A percentile compares a stretch with the other conserved stretches of the same genome.
phyloP scores from a whole-genome alignment of 1,284 basidiomycete species.

The Blastosporella zonata region DNA sequence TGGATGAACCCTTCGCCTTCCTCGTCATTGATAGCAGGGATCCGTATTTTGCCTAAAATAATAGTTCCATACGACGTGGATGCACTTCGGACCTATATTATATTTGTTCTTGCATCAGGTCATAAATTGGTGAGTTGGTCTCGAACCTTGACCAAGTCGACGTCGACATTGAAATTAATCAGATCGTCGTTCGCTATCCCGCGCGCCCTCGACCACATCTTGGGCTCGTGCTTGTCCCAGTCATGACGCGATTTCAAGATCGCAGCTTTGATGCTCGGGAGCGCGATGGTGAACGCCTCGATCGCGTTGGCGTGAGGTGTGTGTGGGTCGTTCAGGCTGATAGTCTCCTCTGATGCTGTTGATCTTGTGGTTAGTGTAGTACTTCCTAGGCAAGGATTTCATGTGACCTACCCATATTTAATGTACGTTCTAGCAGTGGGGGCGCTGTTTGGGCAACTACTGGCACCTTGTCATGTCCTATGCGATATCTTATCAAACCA shows the following conservation, averaged over 20 bases:
- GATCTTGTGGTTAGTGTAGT: not conserved
- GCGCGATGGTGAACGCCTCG: slow-evolving; percentile 57
- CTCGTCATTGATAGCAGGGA: slow-evolving; percentile 61
- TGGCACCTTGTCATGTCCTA: too few species aligned
- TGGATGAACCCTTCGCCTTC: slow-evolving; percentile 67
- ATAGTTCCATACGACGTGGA: slow-evolving; percentile 59
- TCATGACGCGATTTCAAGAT: slow-evolving; percentile 61
- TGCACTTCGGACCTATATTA: slow-evolving; percentile 33
- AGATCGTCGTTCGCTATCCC: slow-evolving; percentile 53
- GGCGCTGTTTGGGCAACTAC: not conserved
- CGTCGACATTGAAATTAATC: slow-evolving; percentile 47
- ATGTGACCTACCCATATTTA: slow-evolving; percentile 19
- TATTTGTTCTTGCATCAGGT: not conserved
- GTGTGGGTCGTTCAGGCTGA: slow-evolving; percentile 58
- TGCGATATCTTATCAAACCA: too few species aligned
- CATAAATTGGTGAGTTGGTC: not conserved
- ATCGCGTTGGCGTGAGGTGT: slow-evolving; percentile 53
- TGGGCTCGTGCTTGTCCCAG: slow-evolving; percentile 72
- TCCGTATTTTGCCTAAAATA: slow-evolving; percentile 71
- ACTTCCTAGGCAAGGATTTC: not conserved
- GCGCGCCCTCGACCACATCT: slow-evolving; percentile 65
- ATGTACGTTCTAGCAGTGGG: not conserved
- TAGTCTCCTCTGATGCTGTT: slow-evolving; percentile 54
- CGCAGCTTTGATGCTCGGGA: slow-evolving; percentile 55
- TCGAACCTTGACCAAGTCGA: slow-evolving; percentile 53